These are phyloP conservation scores for Penicillium hesseltinei DNA, from an alignment of 2,329 filamentous ascomycete genomes.

Conservation along the genomic window DNA sequence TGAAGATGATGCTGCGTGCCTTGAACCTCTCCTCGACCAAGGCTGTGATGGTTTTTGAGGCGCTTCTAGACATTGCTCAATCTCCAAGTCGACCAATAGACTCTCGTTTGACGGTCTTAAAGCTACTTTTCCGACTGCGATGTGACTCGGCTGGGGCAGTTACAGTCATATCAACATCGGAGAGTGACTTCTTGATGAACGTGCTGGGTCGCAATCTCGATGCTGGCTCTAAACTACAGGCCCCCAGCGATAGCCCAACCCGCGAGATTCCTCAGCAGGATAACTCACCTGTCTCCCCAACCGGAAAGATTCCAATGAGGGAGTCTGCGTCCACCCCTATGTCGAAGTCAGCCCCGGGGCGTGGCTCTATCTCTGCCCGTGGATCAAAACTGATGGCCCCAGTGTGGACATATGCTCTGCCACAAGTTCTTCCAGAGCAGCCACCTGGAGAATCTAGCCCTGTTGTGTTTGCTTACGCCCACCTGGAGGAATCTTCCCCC, in stretches of 20 bases:
- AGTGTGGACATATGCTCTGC: conserved; percentile 59
- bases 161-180: conserved; percentile 67
- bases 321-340: conserved; percentile 29
- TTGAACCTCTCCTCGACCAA: conserved; percentile 67
- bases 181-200: conserved; percentile 70
- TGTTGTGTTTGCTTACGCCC: conserved; percentile 51
- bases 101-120: conserved; percentile 71
- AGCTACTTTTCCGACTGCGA: conserved; percentile 75
- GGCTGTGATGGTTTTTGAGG: conserved; percentile 60
- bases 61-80: conserved; percentile 63
- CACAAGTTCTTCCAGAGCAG: conserved; percentile 54
- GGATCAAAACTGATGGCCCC: conserved; percentile 42
- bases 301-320: conserved; percentile 33
- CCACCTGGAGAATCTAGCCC: conserved; percentile 50
- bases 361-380: conserved; percentile 35
- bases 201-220: conserved; percentile 65
- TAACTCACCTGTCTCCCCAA: conserved; percentile 28
- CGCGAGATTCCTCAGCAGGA: conserved; percentile 41
- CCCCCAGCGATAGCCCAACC: conserved; percentile 43
- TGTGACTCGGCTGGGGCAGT: conserved; percentile 78
- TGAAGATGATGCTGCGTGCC: conserved; percentile 72
- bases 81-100: conserved; percentile 62
- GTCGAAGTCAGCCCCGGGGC: conserved; percentile 32
- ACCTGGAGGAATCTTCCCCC: conserved; percentile 34
- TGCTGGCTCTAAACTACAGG: conserved; percentile 45